Percentiles rank a stretch among this genome's conserved stretches.
Evolutionary conservation across 768 basidiomycete genomes (phyloP).

Genomic region (Cystofilobasidium ferigula): DNA sequence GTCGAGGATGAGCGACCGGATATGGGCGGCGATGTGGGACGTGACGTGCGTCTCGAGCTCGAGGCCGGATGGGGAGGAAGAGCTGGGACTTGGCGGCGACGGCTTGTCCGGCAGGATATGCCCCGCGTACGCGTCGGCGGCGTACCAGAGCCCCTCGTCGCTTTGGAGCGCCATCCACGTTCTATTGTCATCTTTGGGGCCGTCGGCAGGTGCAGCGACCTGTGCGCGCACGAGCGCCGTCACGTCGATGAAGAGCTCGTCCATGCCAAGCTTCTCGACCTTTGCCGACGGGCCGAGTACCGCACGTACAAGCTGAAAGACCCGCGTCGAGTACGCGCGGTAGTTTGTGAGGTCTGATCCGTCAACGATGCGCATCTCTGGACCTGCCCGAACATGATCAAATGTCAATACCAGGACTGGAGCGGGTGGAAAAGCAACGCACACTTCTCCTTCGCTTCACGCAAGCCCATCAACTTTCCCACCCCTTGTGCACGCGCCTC

Average conservation of each 20-base stretch:
- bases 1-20: slow-evolving; percentile 24
- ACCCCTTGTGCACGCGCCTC: slow-evolving; percentile 31
- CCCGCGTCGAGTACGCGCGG: slow-evolving; percentile 25
- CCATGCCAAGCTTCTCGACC: slow-evolving; percentile 31
- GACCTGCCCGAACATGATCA: background rate
- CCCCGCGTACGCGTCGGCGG: background rate
- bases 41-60: slow-evolving; percentile 10
- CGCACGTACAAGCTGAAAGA: slow-evolving; percentile 27
- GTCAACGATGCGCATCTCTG: slow-evolving; percentile 29
- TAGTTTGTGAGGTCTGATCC: slow-evolving; percentile 32
- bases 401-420: too few species aligned
- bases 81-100: background rate
- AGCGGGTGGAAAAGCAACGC: background rate
- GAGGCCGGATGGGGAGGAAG: background rate
- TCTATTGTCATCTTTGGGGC: background rate
- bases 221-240: slow-evolving; percentile 25
- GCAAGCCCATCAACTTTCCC: slow-evolving; percentile 28
- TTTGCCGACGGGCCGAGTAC: slow-evolving; percentile 5
- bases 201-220: background rate
- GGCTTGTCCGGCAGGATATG: background rate
- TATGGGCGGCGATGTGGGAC: slow-evolving; percentile 29
- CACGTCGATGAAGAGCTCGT: slow-evolving; percentile 31
- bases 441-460: slow-evolving; percentile 25
- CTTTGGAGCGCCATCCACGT: slow-evolving; percentile 2
- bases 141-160: slow-evolving; percentile 22